Evolutionary conservation across 805 yeast genomes (phyloP), one percentile per base, ranked within the genome.

Genomic region (Metschnikowia sp.): DNA sequence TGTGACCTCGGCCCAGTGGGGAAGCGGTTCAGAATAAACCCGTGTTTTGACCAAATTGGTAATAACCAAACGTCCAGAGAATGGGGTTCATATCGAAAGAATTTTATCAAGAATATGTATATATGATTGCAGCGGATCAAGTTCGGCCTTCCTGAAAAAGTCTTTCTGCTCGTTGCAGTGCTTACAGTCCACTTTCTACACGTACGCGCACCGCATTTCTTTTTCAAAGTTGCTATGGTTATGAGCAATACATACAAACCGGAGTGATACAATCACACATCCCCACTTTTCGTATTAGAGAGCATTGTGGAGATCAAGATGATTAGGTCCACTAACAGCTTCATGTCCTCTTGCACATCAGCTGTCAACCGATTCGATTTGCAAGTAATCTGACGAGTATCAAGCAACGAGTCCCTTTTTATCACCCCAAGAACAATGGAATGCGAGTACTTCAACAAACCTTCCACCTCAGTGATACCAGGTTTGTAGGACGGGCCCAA

Each of bases 401-500:
- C 72, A 34, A 66, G 42, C 40, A 72, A 56, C 3, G 75, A 68
- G 51, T 82, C 88, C 51, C 81, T 75, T 59, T 83, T 84, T 64
- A 85, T 62, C 2, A 84, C 73, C 2, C 89, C 87, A 40, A 78
- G 75, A 15, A 83, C 71, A 45, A 88, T 63, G 44, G 73, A 77
- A 42, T 77, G 72, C 60, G 81, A 81, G 40, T 76, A 76, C 8
- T 62, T 57, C 58, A 87, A 59, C 38, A 89, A 62, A 4, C 65
- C 70, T 43, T 70, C 72, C 0, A 82, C 84, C 53, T 78, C 82
- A 7, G 64, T 59, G 9, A 82, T 70, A 12, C 86, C 82, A 0
- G 78, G 73, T 49, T 72, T 75, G 63, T 88, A 88, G 37, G 83
- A 82, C 4, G 91, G 83, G 0, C 96, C 96, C 72, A 87, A 78